Evolutionary conservation across 306 rosid genomes (phyloP).

Genomic region (Crotalaria pallida): DNA sequence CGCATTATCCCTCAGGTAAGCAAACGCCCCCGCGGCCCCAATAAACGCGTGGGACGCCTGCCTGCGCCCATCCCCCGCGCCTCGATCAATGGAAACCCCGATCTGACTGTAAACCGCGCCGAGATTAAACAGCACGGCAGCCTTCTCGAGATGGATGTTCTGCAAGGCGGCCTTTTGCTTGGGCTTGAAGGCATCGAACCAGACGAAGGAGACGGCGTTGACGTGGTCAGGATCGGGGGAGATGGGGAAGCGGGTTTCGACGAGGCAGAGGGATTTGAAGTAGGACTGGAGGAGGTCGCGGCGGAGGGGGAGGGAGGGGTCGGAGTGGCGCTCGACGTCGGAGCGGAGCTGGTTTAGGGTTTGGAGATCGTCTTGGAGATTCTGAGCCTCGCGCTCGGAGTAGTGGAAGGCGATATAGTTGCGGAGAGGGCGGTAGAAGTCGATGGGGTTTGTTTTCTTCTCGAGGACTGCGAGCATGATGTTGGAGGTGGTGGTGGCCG

Average conservation of each 20-base stretch:
- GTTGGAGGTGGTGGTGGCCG: conserved; percentile 31
- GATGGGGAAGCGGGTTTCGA: conserved; percentile 94
- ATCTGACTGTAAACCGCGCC: conserved; percentile 93
- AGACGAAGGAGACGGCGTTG: conserved; percentile 67
- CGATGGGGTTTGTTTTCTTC: conserved; percentile 72
- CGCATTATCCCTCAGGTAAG: conserved; percentile 63
- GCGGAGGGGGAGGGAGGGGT: conserved; percentile 82
- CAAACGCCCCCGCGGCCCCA: conserved; percentile 82
- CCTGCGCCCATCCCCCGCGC: conserved; percentile 71
- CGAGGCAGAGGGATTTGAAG: conserved; percentile 76
- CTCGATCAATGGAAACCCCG: conserved; percentile 70
- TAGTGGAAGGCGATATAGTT: conserved; percentile 75
- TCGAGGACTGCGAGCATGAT: conserved; percentile 88
- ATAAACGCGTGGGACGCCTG: conserved; percentile 83
- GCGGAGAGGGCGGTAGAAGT: conserved; percentile 86
- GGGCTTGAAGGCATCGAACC: conserved; percentile 89
- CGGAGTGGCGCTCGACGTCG: conserved; percentile 80
- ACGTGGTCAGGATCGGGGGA: conserved; percentile 81
- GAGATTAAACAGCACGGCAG: conserved; percentile 74
- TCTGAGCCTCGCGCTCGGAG: conserved; percentile 95
- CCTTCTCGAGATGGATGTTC: conserved; percentile 92
- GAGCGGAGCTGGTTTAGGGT: conserved; percentile 75
- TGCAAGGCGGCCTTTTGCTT: conserved; percentile 87
- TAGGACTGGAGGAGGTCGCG: conserved; percentile 80
- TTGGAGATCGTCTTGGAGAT: conserved; percentile 91